These are phyloP conservation scores for Barbarea vulgaris DNA, from an alignment of 345 rosid species.

Conservation along the genomic window DNA sequence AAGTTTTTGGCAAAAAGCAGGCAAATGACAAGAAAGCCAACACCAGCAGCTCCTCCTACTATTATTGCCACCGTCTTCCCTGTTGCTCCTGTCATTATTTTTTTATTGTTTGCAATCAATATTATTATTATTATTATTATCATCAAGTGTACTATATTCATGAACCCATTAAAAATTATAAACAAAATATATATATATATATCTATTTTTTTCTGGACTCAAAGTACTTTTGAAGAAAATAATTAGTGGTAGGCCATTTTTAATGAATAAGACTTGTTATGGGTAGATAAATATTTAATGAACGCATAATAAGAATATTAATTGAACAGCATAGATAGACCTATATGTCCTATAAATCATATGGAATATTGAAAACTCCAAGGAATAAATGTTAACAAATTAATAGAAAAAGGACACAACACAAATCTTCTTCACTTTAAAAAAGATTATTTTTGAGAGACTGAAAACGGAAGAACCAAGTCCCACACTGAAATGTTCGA, in stretches of 20 bases:
- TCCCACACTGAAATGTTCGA: constrained; percentile 16
- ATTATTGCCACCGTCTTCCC: constrained; percentile 98
- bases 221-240: constrained; percentile 21
- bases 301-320: background rate
- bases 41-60: constrained; percentile 92
- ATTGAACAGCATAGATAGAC: background rate
- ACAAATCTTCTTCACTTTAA: background rate
- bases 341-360: background rate
- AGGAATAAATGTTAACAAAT: constrained; percentile 37
- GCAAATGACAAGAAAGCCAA: constrained; percentile 84
- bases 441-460: background rate
- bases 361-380: constrained; percentile 22
- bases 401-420: background rate
- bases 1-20: constrained; percentile 75
- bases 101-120: constrained; percentile 18
- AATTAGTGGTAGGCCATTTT: constrained; percentile 24
- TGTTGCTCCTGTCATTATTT: constrained; percentile 59
- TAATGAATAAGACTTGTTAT: background rate
- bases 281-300: constrained; percentile 7
- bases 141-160: background rate
- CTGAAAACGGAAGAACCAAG: background rate
- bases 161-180: background rate
- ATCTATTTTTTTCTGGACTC: background rate
- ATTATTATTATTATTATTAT: background rate
- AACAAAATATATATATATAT: background rate